Conservation (phyloP, 164 flowering plant species). For the Hamamelis virginiana region DNA sequence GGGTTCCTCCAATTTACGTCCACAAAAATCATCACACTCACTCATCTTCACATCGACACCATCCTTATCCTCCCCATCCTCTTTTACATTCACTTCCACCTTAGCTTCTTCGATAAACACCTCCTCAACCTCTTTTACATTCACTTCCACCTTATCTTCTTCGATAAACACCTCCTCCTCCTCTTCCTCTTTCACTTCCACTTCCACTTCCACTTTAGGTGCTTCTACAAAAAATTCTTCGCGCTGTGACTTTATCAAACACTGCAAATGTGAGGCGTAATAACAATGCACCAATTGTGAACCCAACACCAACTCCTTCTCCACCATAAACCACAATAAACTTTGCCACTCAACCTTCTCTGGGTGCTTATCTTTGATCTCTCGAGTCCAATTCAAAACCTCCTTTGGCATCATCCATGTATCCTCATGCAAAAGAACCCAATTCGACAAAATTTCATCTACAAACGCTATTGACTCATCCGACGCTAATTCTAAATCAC, state of each 20-base stretch:
- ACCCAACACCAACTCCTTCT: conserved; percentile 65
- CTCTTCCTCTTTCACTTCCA: conserved; percentile 13
- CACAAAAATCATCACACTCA: conserved; percentile 16
- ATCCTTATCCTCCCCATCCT: neutral
- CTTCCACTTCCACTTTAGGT: conserved; percentile 15
- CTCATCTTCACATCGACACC: conserved; percentile 8
- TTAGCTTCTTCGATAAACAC: conserved; percentile 6
- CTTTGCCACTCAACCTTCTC: conserved; percentile 83
- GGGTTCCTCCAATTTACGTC: conserved; percentile 31
- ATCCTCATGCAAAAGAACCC: conserved; percentile 83
- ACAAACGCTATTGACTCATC: conserved; percentile 48
- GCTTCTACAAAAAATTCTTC: conserved; percentile 39
- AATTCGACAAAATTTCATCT: conserved; percentile 62
- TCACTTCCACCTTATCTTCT: conserved; percentile 3
- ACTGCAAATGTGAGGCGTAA: conserved; percentile 81
- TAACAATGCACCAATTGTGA: conserved; percentile 33
- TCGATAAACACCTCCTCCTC: conserved; percentile 17
- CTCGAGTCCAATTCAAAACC: conserved; percentile 39
- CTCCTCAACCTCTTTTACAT: conserved; percentile 22
- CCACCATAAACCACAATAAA: conserved; percentile 90
- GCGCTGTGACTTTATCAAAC: conserved; percentile 58
- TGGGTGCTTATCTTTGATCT: conserved; percentile 62
- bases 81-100: conserved; percentile 6
- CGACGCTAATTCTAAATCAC: conserved; percentile 23
- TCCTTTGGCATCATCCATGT: conserved; percentile 71